Evolutionary conservation across 2,329 filamentous ascomycete genomes (phyloP).

Genomic region (Thielaviopsis musarum): DNA sequence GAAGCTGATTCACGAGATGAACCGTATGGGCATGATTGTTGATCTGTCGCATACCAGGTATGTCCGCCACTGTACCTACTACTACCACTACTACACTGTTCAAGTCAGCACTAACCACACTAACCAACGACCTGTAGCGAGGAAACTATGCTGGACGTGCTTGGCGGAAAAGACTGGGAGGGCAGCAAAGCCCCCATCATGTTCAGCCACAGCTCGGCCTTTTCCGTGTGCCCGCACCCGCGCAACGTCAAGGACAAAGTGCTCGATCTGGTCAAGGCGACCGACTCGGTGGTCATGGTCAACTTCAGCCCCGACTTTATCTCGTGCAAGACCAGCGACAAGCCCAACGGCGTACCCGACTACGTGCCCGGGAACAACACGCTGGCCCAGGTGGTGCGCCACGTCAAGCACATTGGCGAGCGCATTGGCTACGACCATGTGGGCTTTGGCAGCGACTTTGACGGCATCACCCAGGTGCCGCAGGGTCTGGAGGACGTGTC

Average conservation of each 20-base stretch:
- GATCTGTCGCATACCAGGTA: slow-evolving; percentile 57
- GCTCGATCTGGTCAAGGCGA: slow-evolving; percentile 55
- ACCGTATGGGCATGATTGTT: slow-evolving; percentile 84
- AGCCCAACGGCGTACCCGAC: slow-evolving; percentile 48
- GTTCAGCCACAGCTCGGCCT: slow-evolving; percentile 75
- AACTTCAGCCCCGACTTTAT: slow-evolving; percentile 78
- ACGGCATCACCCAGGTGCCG: slow-evolving; percentile 54
- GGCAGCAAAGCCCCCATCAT: slow-evolving; percentile 71
- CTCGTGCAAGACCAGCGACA: slow-evolving; percentile 46
- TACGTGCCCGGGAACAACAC: slow-evolving; percentile 53
- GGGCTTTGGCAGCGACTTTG: slow-evolving; percentile 78
- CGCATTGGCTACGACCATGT: slow-evolving; percentile 77
- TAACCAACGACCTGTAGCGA: slow-evolving; percentile 24
- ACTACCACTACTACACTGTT: not conserved
- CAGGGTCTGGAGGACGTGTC: slow-evolving; percentile 69
- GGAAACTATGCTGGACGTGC: slow-evolving; percentile 73
- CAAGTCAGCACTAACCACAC: not conserved
- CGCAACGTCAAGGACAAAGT: slow-evolving; percentile 82
- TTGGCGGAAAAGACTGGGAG: slow-evolving; percentile 46
- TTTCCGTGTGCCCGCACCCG: slow-evolving; percentile 68
- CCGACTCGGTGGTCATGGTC: slow-evolving; percentile 70
- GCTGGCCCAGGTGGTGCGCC: slow-evolving; percentile 58
- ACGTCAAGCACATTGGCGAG: slow-evolving; percentile 68
- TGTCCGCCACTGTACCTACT: slow-evolving; percentile 9
- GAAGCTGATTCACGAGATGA: slow-evolving; percentile 70